phyloP scores from a whole-genome alignment of 2,329 filamentous ascomycete genomes.

The Cordyceps militaris region DNA sequence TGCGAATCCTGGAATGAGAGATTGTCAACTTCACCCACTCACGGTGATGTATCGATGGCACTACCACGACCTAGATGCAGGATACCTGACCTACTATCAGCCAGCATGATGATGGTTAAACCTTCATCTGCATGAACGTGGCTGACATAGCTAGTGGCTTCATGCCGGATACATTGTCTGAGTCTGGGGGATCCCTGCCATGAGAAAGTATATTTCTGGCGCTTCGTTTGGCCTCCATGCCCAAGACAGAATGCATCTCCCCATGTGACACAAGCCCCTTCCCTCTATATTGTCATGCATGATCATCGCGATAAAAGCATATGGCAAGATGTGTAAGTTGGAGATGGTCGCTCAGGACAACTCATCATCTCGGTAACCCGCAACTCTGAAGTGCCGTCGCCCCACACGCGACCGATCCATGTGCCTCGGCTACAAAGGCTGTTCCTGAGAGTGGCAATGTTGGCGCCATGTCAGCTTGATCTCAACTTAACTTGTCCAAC shows the following conservation, averaged over 20 bases:
- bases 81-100: too few relatives aligned
- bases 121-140: too few relatives aligned
- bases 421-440: conserved; percentile 1
- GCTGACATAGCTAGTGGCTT: background rate
- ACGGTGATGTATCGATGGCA: background rate
- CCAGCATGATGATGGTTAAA: too few relatives aligned
- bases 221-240: too few relatives aligned
- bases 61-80: background rate
- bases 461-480: background rate
- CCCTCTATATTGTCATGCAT: background rate
- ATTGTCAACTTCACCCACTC: background rate
- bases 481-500: background rate
- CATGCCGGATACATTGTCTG: background rate
- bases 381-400: background rate
- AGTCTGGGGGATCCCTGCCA: too few relatives aligned
- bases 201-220: too few relatives aligned
- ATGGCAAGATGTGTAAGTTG: background rate
- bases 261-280: background rate
- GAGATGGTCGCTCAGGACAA: background rate
- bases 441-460: background rate
- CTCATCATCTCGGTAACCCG: conserved; percentile 5
- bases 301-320: background rate
- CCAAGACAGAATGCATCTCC: too few relatives aligned
- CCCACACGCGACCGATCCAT: background rate
- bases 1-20: background rate